Conservation (phyloP, 192 early-diverging fungal species). For the Phycomyces nitens region DNA sequence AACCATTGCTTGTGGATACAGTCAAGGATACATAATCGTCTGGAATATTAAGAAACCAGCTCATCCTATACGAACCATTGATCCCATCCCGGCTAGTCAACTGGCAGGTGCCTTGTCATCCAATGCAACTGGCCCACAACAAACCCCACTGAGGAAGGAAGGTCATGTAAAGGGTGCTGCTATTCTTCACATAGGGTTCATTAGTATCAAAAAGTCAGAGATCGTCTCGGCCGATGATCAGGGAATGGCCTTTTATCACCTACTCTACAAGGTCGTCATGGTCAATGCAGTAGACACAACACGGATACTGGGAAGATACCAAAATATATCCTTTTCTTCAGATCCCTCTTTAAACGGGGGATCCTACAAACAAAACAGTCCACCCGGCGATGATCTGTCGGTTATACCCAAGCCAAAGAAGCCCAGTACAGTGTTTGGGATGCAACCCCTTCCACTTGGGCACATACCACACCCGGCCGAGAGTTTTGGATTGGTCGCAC, state of each 20-base stretch:
- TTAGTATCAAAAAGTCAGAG: constrained; percentile 51
- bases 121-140: neutral
- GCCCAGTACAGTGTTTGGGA: constrained; percentile 57
- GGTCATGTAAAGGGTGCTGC: constrained; percentile 55
- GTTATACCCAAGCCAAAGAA: constrained; percentile 36
- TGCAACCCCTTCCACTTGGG: constrained; percentile 53
- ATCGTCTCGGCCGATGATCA: constrained; percentile 55
- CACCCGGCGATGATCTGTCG: constrained; percentile 3
- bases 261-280: constrained; percentile 57
- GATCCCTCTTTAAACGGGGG: constrained; percentile 2
- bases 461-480: constrained; percentile 54
- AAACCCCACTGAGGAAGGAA: constrained; percentile 37
- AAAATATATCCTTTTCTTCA: constrained; percentile 25
- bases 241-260: constrained; percentile 60
- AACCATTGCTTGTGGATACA: constrained; percentile 52
- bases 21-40: constrained; percentile 51
- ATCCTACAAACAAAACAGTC: neutral
- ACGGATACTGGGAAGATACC: constrained; percentile 54
- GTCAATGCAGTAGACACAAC: constrained; percentile 56
- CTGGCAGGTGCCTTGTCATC: constrained; percentile 25
- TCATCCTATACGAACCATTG: constrained; percentile 45
- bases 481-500: constrained; percentile 53
- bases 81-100: constrained; percentile 47
- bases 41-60: constrained; percentile 52
- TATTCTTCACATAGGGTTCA: constrained; percentile 55